phyloP scores from a whole-genome alignment of 257 asterid species.

The Vinca minor region DNA sequence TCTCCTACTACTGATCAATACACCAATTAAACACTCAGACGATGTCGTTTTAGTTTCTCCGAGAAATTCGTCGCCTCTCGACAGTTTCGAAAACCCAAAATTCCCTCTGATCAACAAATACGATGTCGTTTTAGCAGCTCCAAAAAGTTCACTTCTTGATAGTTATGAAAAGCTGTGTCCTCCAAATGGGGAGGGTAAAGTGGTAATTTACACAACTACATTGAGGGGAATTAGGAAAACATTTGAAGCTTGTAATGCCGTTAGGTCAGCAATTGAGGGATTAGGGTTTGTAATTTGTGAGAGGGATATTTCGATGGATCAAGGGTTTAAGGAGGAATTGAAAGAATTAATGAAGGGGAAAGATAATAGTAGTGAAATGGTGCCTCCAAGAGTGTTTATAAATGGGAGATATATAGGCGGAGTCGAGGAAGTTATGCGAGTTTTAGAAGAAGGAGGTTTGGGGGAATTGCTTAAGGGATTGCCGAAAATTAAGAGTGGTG shows the following conservation, averaged over 20 bases:
- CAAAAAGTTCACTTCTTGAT: constrained; percentile 16
- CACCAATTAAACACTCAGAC: no score
- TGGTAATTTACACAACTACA: constrained; percentile 77
- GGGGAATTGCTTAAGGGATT: constrained; percentile 50
- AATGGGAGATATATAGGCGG: constrained; percentile 85
- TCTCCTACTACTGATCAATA: no score
- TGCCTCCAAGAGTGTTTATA: constrained; percentile 71
- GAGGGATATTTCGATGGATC: constrained; percentile 86
- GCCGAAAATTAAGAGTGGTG: constrained; percentile 48
- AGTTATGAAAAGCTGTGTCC: constrained; percentile 52
- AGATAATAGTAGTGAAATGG: constrained; percentile 22
- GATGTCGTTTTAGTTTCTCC: no score
- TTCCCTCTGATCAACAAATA: neutral
- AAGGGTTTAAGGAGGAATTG: constrained; percentile 63
- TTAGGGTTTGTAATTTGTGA: constrained; percentile 47
- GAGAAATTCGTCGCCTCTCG: no score
- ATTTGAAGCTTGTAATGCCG: constrained; percentile 74
- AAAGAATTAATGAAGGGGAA: constrained; percentile 49
- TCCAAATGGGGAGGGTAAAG: constrained; percentile 61
- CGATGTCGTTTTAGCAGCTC: neutral
- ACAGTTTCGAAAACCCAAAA: no score
- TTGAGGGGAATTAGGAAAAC: constrained; percentile 83
- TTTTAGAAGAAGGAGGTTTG: constrained; percentile 56
- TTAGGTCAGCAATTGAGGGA: constrained; percentile 57
- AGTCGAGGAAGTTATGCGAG: constrained; percentile 54